Base-by-base conservation (phyloP, 1,284 basidiomycete genomes). In the Moesziomyces sp. region DNA sequence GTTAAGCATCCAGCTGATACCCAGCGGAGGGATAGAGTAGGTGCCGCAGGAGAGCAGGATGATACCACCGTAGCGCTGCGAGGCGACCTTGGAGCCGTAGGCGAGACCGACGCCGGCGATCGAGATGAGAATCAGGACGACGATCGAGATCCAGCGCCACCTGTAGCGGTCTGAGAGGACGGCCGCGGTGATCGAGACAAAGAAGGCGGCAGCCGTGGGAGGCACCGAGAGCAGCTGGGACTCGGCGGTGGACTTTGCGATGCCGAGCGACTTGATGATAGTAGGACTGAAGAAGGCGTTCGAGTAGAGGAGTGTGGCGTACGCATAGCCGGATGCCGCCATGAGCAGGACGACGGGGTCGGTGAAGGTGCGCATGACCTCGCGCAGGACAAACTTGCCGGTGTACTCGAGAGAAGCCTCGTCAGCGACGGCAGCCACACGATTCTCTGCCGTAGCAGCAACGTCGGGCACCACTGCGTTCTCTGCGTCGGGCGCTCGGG, bases 141-240 rank as follows among this genome's bases (percentile, higher is more conserved):
- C 47, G 11, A 73, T 59, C 30, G 65, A 57, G 11, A 72, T 46
- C 47, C 65, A 72, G 14, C 81, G 63, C 72, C 74, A 74, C 13
- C 52, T 56, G 49, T 72, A 76, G 5, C 64, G 55, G 58, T 81
- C 80, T 3, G 81, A 77, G 18, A 77, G 56, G 38, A 83, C 44
- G 8, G 76, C 80, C 5, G 80, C 61, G 4, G 50, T 35, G 44
- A 80, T 46, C 1, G 73, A 71, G 46, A 79, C 68, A 23, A 79
- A 45, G 51, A 83, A 83, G 9, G 80, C 64, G 18, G 65, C 74
- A 3, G 75, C 69, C 21, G 67, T 80, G 6, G 79, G 79, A 0
- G 81, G 81, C 13, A 74, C 73, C 24, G 78, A 73, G 28, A 82
- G 75, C 40, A 82, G 73, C 69, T 77, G 77, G 35, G 69, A 48